A percentile compares a stretch with the other conserved stretches of the same genome.
Conservation (phyloP, 139 green algal species). For the Chlorella vulgaris region DNA sequence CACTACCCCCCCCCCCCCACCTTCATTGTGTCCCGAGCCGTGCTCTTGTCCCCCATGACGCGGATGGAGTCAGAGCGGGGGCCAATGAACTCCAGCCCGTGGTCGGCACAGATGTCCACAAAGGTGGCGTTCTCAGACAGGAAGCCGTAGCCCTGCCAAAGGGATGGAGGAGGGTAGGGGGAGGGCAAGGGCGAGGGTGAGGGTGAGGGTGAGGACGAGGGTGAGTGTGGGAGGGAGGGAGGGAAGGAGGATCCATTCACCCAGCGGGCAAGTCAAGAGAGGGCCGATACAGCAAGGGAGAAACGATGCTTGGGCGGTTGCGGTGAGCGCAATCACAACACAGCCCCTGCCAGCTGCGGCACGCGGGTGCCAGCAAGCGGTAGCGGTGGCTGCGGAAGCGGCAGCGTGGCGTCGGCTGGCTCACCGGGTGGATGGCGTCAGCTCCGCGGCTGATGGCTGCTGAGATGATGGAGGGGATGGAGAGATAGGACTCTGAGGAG, state of each 20-base stretch:
- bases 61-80: conserved; percentile 87
- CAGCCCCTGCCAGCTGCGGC: no score
- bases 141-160: conserved; percentile 92
- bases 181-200: background rate
- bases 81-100: conserved; percentile 98
- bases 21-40: conserved; percentile 94
- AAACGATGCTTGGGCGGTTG: no score
- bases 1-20: conserved; percentile 4
- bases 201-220: background rate
- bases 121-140: conserved; percentile 95
- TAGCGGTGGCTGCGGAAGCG: no score
- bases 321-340: no score
- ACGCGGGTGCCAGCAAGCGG: no score
- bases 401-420: no score
- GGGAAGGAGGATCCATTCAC: no score
- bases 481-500: conserved; percentile 90
- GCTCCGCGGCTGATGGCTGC: conserved; percentile 85
- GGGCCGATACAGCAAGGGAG: background rate
- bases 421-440: conserved; percentile 92
- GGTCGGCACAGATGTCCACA: conserved; percentile 96
- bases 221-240: background rate
- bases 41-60: conserved; percentile 97
- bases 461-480: conserved; percentile 92
- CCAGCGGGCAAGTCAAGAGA: no score
- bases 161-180: background rate